Evolutionary conservation across 2,329 filamentous ascomycete species (phyloP).

Genomic region (Trichophyton simii): DNA sequence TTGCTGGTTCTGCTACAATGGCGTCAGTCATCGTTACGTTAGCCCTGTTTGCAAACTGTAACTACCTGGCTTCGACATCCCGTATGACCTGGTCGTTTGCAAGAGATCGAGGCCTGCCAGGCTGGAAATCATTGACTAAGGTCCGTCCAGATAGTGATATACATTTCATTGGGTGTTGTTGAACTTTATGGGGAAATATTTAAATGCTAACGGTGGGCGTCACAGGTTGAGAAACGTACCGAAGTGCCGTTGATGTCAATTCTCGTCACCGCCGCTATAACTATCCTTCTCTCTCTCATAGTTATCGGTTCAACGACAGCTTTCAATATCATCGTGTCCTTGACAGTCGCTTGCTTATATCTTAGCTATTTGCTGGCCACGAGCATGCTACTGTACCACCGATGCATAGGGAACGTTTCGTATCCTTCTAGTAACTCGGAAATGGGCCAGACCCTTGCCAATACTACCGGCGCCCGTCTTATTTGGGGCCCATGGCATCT

Average conservation of each 20-base stretch:
- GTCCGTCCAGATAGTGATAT: slow-evolving; percentile 11
- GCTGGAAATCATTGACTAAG: slow-evolving; percentile 20
- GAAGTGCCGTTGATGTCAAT: slow-evolving; percentile 34
- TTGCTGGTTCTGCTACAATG: slow-evolving; percentile 31
- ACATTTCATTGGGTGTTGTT: too few relatives aligned
- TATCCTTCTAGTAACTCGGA: slow-evolving; percentile 12
- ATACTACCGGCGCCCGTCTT: slow-evolving; percentile 16
- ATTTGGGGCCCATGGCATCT: slow-evolving; percentile 19
- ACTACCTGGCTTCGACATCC: slow-evolving; percentile 26
- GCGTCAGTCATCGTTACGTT: slow-evolving; percentile 37
- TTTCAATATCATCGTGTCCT: slow-evolving; percentile 43
- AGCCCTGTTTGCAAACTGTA: slow-evolving; percentile 24
- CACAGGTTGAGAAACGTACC: slow-evolving; percentile 24
- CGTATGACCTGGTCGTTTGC: slow-evolving; percentile 34
- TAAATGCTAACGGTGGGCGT: slow-evolving; percentile 2
- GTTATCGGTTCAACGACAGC: slow-evolving; percentile 41
- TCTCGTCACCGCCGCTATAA: slow-evolving; percentile 22
- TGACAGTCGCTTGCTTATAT: slow-evolving; percentile 40
- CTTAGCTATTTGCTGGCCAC: slow-evolving; percentile 41
- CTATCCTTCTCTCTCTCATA: slow-evolving; percentile 33
- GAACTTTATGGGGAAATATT: not conserved
- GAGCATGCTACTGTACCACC: slow-evolving; percentile 31
- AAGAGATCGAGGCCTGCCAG: slow-evolving; percentile 32
- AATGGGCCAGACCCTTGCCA: slow-evolving; percentile 9
- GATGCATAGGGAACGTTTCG: slow-evolving; percentile 20